Conservation (phyloP, 805 yeast genomes). For the Scheffersomyces stipitis region DNA sequence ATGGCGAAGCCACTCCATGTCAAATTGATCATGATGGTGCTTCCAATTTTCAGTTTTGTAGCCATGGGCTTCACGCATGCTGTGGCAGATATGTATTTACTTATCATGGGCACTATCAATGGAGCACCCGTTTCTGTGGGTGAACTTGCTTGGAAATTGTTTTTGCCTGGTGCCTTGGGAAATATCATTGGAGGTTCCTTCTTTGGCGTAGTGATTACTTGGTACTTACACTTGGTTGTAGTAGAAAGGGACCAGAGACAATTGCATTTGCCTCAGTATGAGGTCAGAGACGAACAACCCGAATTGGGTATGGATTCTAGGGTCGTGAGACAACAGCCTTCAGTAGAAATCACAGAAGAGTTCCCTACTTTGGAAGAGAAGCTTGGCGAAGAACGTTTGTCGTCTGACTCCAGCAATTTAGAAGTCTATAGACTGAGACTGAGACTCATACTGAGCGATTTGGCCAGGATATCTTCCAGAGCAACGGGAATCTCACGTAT, state of each 20-base stretch:
- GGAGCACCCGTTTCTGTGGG: slow-evolving; percentile 66
- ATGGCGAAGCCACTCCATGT: slow-evolving; percentile 82
- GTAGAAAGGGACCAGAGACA: slow-evolving; percentile 68
- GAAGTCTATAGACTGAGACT: background rate
- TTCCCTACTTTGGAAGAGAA: slow-evolving; percentile 7
- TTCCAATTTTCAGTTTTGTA: slow-evolving; percentile 80
- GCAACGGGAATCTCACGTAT: slow-evolving; percentile 5
- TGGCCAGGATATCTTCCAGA: slow-evolving; percentile 1
- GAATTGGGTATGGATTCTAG: slow-evolving; percentile 75
- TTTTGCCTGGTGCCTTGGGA: slow-evolving; percentile 72
- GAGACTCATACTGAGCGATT: background rate
- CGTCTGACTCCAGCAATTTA: background rate
- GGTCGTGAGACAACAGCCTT: slow-evolving; percentile 51
- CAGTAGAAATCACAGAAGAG: slow-evolving; percentile 5
- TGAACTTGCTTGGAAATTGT: slow-evolving; percentile 65
- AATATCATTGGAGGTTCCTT: slow-evolving; percentile 76
- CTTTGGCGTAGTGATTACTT: slow-evolving; percentile 66
- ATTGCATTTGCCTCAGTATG: slow-evolving; percentile 65
- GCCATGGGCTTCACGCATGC: slow-evolving; percentile 75
- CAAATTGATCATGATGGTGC: slow-evolving; percentile 56
- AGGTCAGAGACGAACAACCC: slow-evolving; percentile 78
- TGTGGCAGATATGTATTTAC: slow-evolving; percentile 77
- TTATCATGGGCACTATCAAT: slow-evolving; percentile 67
- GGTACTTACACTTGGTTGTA: slow-evolving; percentile 68
- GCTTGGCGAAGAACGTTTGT: background rate